phyloP scores from a whole-genome alignment of 1,284 basidiomycete genomes.

The Moesziomyces parantarcticus region DNA sequence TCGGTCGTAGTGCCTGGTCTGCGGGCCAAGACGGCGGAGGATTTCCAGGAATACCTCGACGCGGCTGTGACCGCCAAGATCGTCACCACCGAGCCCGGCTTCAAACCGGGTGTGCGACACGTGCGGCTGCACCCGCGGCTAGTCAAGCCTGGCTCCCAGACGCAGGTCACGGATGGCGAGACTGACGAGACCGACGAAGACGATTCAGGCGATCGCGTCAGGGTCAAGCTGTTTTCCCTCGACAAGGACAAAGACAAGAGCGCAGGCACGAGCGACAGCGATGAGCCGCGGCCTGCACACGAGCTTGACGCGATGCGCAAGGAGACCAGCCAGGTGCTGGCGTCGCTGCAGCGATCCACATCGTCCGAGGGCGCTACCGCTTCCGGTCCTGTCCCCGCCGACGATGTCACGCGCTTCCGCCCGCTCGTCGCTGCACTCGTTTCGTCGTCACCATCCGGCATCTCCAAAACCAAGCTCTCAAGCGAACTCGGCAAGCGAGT shows the following conservation, averaged over 20 bases:
- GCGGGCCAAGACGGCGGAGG: constrained; percentile 21
- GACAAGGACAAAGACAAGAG: constrained; percentile 3
- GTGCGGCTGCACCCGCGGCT: constrained; percentile 39
- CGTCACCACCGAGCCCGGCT: constrained; percentile 48
- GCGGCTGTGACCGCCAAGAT: constrained; percentile 41
- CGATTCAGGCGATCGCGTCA: constrained; percentile 5
- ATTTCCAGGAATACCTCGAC: constrained; percentile 39
- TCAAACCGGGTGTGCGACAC: constrained; percentile 38
- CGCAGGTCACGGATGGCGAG: constrained; percentile 18
- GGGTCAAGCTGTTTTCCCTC: constrained; percentile 7
- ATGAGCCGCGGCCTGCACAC: constrained; percentile 2
- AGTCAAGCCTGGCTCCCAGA: constrained; percentile 19
- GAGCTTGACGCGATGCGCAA: constrained; percentile 19
- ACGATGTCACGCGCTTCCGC: constrained; percentile 30
- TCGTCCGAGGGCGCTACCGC: constrained; percentile 24
- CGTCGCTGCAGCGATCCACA: constrained; percentile 23
- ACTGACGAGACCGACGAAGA: constrained; percentile 16
- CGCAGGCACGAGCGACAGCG: constrained; percentile 1
- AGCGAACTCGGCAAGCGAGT: constrained; percentile 33
- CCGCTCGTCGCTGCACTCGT: constrained; percentile 24
- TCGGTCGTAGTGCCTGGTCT: constrained; percentile 18
- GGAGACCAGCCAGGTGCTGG: constrained; percentile 29
- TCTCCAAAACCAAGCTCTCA: constrained; percentile 28
- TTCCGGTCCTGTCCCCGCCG: constrained; percentile 25
- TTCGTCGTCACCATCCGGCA: neutral